These are phyloP conservation scores for Gardenia jasminoides DNA, from an alignment of 257 asterid genomes.

Conservation along the genomic window DNA sequence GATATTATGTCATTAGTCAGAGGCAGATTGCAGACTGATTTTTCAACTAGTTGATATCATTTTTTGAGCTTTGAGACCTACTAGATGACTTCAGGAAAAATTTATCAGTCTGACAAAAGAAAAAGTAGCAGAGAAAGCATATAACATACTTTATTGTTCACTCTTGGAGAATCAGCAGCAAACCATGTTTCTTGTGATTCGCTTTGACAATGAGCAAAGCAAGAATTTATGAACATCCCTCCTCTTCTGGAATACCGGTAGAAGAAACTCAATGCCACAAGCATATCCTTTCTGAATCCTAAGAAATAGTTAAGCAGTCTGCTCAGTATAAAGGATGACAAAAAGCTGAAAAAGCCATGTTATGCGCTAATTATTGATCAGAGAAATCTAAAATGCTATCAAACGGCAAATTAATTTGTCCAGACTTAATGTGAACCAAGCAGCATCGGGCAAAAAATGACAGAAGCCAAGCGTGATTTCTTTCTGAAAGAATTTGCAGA, in stretches of 20 bases:
- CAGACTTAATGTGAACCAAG: not conserved
- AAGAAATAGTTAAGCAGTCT: slow-evolving; percentile 14
- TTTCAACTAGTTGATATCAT: not conserved
- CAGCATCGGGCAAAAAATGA: not conserved
- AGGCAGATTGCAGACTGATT: not conserved
- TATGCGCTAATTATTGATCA: too few relatives aligned
- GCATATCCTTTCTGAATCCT: slow-evolving; percentile 86
- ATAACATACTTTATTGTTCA: slow-evolving; percentile 58
- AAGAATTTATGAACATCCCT: slow-evolving; percentile 88
- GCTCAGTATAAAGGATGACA: not conserved
- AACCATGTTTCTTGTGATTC: slow-evolving; percentile 87
- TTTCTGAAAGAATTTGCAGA: not conserved
- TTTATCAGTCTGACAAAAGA: not conserved
- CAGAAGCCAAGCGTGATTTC: not conserved
- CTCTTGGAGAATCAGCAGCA: slow-evolving; percentile 71
- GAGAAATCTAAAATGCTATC: not conserved
- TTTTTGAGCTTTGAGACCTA: not conserved
- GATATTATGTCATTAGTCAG: not conserved
- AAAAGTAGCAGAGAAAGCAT: not conserved
- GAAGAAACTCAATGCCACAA: slow-evolving; percentile 48
- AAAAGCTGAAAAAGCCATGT: not conserved
- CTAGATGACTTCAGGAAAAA: not conserved
- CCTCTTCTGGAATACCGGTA: slow-evolving; percentile 60
- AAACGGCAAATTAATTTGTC: not conserved
- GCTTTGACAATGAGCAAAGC: slow-evolving; percentile 94